A percentile compares a stretch with the other conserved stretches of the same genome.
Evolutionary conservation across 2,329 filamentous ascomycete species (phyloP).

Genomic region (Sporothrix luriei): DNA sequence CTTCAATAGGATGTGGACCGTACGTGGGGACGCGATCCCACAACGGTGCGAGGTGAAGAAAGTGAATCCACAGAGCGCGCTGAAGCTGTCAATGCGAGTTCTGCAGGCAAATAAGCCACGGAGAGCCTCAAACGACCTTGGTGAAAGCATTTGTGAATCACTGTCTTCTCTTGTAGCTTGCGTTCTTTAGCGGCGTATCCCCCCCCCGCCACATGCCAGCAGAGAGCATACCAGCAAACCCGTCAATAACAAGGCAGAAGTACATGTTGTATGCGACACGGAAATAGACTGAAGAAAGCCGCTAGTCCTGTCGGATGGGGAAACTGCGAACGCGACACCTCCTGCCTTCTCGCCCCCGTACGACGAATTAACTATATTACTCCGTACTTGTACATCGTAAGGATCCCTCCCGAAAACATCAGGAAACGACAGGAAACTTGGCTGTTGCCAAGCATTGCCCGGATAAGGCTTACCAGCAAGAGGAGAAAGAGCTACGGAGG

Average conservation of each 20-base stretch:
- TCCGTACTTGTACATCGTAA: too few relatives aligned
- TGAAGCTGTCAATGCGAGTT: conserved; percentile 2
- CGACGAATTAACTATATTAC: too few relatives aligned
- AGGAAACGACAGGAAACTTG: neutral
- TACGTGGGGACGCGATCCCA: conserved; percentile 16
- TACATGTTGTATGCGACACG: neutral
- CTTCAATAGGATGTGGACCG: neutral
- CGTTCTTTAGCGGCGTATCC: conserved; percentile 11
- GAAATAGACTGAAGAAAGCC: conserved; percentile 10
- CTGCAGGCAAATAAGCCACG: neutral
- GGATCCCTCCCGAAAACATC: too few relatives aligned
- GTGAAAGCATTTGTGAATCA: neutral
- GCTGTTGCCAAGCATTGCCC: neutral
- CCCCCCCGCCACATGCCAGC: conserved; percentile 14
- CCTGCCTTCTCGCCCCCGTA: too few relatives aligned
- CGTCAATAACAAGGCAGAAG: neutral
- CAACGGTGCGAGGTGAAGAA: neutral
- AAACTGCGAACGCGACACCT: conserved; percentile 19
- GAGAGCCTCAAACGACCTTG: neutral
- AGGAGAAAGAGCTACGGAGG: neutral
- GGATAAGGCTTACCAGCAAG: conserved; percentile 1
- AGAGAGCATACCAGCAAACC: conserved; percentile 12
- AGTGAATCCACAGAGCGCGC: conserved; percentile 1
- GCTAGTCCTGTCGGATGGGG: neutral
- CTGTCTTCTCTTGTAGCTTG: neutral